Percentiles rank a stretch among this genome's conserved stretches.
phyloP scores from a whole-genome alignment of 345 rosid species.

The Pugionium cornutum region DNA sequence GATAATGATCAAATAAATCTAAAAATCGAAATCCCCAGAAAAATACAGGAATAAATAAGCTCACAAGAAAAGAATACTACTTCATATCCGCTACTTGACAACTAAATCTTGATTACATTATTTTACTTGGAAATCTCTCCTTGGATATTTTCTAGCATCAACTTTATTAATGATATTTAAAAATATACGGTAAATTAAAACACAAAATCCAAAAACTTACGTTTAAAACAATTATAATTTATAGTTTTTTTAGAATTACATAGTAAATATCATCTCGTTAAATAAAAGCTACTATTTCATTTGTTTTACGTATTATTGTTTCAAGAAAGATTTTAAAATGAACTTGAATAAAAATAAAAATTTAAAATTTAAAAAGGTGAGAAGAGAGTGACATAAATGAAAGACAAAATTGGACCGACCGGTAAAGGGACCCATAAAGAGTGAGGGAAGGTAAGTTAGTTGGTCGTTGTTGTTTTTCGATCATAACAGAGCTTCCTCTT shows the following conservation, averaged over 20 bases:
- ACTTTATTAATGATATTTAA: background rate
- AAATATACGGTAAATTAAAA: background rate
- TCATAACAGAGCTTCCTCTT: constrained; percentile 34
- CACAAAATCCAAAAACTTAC: background rate
- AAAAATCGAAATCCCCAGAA: background rate
- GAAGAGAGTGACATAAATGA: constrained; percentile 19
- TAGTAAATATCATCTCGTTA: background rate
- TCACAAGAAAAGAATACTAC: background rate
- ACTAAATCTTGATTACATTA: background rate
- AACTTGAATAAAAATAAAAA: background rate
- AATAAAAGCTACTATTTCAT: too few species aligned
- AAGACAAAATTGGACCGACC: background rate
- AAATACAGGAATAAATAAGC: too few species aligned
- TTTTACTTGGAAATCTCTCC: background rate
- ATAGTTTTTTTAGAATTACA: background rate
- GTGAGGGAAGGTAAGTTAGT: constrained; percentile 43
- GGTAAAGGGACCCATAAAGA: constrained; percentile 11
- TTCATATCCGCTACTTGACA: background rate
- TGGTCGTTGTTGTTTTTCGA: constrained; percentile 38
- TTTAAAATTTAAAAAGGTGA: background rate
- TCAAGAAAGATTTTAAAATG: too few species aligned
- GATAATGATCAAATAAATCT: background rate
- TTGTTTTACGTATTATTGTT: too few species aligned
- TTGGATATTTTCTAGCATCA: background rate
- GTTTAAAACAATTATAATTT: background rate